Conservation (phyloP, 1,284 basidiomycete genomes). For the Naganishia liquefaciens region DNA sequence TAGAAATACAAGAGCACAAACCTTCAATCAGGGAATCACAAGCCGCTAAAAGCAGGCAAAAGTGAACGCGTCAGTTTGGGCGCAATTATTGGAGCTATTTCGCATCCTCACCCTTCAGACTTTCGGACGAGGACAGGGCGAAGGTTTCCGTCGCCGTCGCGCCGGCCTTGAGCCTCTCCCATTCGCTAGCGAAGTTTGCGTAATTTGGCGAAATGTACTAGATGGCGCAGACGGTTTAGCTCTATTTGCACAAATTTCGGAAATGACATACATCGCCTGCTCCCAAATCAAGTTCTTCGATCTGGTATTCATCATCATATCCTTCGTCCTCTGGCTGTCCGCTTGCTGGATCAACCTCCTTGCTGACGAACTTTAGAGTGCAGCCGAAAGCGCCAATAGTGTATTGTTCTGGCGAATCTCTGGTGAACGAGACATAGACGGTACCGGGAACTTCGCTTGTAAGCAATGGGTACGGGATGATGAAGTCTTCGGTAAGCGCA, state of each 20-base stretch:
- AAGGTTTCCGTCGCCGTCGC: conserved; percentile 89
- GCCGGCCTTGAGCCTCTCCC: conserved; percentile 82
- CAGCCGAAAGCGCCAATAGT: conserved; percentile 83
- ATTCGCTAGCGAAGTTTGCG: conserved; percentile 86
- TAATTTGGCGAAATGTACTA: conserved; percentile 88
- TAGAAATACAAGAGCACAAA: conserved; percentile 7
- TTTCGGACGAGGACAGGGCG: conserved; percentile 86
- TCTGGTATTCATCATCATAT: conserved; percentile 97
- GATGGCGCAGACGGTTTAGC: not conserved
- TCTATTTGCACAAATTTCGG: not conserved
- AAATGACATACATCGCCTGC: conserved; percentile 64
- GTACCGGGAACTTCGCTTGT: conserved; percentile 72
- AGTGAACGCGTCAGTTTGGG: conserved; percentile 30
- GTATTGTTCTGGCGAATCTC: conserved; percentile 74
- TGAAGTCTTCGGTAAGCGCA: conserved; percentile 89
- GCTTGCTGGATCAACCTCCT: conserved; percentile 95
- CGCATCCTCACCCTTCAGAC: conserved; percentile 73
- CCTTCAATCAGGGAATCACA: conserved; percentile 85
- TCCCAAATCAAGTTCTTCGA: conserved; percentile 91
- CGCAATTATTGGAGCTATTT: not conserved
- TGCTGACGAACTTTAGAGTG: conserved; percentile 93
- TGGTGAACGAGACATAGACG: conserved; percentile 92
- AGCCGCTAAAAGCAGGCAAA: conserved; percentile 57
- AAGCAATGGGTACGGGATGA: conserved; percentile 77
- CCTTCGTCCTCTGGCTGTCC: conserved; percentile 97